A percentile compares a stretch with the other conserved stretches of the same genome.
These are phyloP conservation scores for Komagataea norvegica DNA, from an alignment of 1,139 yeast genomes.

Conservation along the genomic window DNA sequence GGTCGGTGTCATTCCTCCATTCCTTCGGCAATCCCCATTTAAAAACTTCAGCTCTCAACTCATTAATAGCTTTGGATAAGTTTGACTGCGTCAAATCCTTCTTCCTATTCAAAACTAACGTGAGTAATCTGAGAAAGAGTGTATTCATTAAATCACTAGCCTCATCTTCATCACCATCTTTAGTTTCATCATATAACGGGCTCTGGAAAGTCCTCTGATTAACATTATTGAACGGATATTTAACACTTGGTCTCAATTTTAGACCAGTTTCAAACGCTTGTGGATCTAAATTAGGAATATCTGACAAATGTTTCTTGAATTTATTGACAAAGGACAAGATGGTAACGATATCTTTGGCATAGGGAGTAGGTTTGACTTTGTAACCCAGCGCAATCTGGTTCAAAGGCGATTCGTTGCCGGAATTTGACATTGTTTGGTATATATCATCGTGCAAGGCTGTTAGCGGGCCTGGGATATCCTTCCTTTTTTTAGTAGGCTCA, in stretches of 20 bases:
- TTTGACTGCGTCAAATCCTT: conserved; percentile 32
- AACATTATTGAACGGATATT: conserved; percentile 22
- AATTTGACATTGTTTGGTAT: conserved; percentile 10
- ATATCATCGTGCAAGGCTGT: conserved; percentile 15
- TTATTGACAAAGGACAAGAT: conserved; percentile 42
- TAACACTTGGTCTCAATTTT: conserved; percentile 29
- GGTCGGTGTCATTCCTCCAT: conserved; percentile 38
- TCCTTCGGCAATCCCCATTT: conserved; percentile 42
- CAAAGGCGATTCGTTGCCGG: conserved; percentile 6
- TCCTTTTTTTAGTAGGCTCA: conserved; percentile 13
- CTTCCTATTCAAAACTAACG: conserved; percentile 40
- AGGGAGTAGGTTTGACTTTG: conserved; percentile 34
- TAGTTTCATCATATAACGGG: neutral
- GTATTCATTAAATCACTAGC: conserved; percentile 32
- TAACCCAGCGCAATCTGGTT: conserved; percentile 23
- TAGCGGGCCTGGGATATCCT: conserved; percentile 23
- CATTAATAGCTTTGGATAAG: conserved; percentile 36
- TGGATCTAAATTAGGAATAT: conserved; percentile 38
- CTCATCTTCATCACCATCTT: conserved; percentile 22
- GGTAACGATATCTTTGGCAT: conserved; percentile 42
- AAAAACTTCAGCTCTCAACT: conserved; percentile 35
- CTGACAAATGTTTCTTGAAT: conserved; percentile 34
- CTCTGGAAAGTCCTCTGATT: conserved; percentile 14
- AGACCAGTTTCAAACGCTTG: conserved; percentile 49
- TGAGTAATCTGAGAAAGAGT: conserved; percentile 35